phyloP scores from a whole-genome alignment of 2,329 filamentous ascomycete genomes.

The Ambrosiella cleistominuta region DNA sequence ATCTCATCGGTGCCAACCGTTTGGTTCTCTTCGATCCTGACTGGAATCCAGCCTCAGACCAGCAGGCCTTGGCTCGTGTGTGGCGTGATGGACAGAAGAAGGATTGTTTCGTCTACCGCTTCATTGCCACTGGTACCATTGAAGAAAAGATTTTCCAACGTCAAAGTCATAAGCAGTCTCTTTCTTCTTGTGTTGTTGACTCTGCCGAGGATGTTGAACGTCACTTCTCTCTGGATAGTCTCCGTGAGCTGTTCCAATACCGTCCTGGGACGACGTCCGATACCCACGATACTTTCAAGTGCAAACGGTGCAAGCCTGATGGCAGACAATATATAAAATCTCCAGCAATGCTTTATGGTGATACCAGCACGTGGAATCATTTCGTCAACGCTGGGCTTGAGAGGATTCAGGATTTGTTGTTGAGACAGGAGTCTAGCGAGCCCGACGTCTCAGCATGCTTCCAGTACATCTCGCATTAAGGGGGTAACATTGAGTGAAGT shows the following conservation, averaged over 20 bases:
- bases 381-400: conserved; percentile 62
- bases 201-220: conserved; percentile 92
- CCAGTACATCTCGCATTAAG: conserved; percentile 88
- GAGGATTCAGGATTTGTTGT: conserved; percentile 75
- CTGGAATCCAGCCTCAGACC: conserved; percentile 96
- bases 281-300: conserved; percentile 97
- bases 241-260: conserved; percentile 90
- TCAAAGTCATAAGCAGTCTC: conserved; percentile 91
- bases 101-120: conserved; percentile 98
- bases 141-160: conserved; percentile 99
- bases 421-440: conserved; percentile 69
- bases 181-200: conserved; percentile 92
- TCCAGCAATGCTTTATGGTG: conserved; percentile 87
- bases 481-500: neutral
- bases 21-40: conserved; percentile 92
- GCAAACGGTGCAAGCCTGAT: conserved; percentile 79
- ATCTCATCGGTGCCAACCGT: conserved; percentile 84
- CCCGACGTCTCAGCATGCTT: conserved; percentile 83
- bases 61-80: conserved; percentile 89
- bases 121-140: conserved; percentile 93
- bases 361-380: conserved; percentile 99
- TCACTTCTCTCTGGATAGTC: conserved; percentile 80
- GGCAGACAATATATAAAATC: conserved; percentile 80
- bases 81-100: conserved; percentile 99
- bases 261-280: conserved; percentile 70